phyloP scores from a whole-genome alignment of 768 basidiomycete species.

The Termitomyces sp. region DNA sequence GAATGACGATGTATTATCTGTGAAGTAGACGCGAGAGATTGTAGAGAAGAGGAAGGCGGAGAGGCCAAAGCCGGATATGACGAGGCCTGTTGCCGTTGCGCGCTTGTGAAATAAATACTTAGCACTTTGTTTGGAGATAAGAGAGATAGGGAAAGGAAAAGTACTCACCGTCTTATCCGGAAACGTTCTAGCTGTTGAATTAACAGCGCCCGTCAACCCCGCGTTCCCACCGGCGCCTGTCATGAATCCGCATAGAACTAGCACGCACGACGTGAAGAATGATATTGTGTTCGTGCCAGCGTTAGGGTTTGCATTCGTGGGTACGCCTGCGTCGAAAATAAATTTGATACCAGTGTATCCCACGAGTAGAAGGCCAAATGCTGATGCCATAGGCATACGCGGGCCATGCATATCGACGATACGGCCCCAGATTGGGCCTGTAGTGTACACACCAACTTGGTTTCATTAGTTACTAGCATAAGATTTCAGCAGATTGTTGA shows the following conservation, averaged over 20 bases:
- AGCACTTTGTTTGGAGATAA: neutral
- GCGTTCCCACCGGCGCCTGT: conserved; percentile 77
- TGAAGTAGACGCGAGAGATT: conserved; percentile 63
- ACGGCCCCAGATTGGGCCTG: conserved; percentile 74
- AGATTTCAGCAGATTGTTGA: too few species aligned
- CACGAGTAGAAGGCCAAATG: conserved; percentile 51
- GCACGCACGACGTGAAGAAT: conserved; percentile 35
- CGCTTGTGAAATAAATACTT: conserved; percentile 39
- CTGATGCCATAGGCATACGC: conserved; percentile 53
- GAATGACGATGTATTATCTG: conserved; percentile 75
- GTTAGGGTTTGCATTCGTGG: conserved; percentile 18
- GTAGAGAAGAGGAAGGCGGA: conserved; percentile 88
- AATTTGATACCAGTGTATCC: conserved; percentile 75
- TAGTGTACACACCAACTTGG: conserved; percentile 70
- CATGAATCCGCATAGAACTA: conserved; percentile 60
- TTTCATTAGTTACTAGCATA: too few species aligned
- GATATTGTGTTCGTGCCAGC: conserved; percentile 24
- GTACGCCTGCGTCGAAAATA: conserved; percentile 55
- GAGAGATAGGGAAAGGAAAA: neutral
- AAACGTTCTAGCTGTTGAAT: conserved; percentile 80
- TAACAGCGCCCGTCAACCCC: conserved; percentile 65
- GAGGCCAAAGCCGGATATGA: conserved; percentile 84
- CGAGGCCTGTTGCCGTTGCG: conserved; percentile 70
- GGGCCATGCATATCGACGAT: conserved; percentile 75
- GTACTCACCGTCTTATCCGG: conserved; percentile 58